phyloP scores from a whole-genome alignment of 2,329 filamentous ascomycete genomes.

The Nemania diffusa region DNA sequence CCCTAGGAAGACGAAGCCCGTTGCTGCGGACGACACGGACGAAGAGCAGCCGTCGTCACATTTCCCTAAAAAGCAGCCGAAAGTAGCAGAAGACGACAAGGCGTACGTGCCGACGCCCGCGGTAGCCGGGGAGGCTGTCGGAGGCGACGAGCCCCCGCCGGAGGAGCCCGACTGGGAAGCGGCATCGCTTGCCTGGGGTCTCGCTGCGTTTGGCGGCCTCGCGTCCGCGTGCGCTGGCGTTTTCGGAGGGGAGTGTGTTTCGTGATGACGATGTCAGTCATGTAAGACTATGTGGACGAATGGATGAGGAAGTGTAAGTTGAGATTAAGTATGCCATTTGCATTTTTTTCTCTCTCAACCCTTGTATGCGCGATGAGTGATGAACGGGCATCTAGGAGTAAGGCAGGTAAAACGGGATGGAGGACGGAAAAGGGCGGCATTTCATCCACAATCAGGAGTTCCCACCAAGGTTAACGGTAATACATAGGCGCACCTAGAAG shows the following conservation, averaged over 20 bases:
- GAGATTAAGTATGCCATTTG: not conserved
- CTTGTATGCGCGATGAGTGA: too few relatives aligned
- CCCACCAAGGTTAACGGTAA: not conserved
- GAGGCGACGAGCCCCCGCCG: conserved; percentile 55
- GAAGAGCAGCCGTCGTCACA: not conserved
- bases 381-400: not conserved
- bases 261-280: conserved; percentile 44
- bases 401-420: not conserved
- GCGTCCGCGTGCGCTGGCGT: conserved; percentile 58
- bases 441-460: not conserved
- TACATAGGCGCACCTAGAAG: not conserved
- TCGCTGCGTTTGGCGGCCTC: conserved; percentile 57
- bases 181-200: conserved; percentile 58
- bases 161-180: conserved; percentile 59
- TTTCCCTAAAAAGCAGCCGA: conserved; percentile 5
- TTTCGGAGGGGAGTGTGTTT: conserved; percentile 59
- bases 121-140: conserved; percentile 44
- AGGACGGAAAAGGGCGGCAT: not conserved
- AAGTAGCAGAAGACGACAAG: conserved; percentile 43
- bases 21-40: not conserved
- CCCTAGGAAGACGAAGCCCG: conserved; percentile 38
- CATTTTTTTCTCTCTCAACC: too few relatives aligned
- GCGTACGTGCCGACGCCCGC: conserved; percentile 53
- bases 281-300: not conserved
- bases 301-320: not conserved